Base-by-base conservation (phyloP, 495 filamentous ascomycete genomes). In the Penicillium egyptiacum region DNA sequence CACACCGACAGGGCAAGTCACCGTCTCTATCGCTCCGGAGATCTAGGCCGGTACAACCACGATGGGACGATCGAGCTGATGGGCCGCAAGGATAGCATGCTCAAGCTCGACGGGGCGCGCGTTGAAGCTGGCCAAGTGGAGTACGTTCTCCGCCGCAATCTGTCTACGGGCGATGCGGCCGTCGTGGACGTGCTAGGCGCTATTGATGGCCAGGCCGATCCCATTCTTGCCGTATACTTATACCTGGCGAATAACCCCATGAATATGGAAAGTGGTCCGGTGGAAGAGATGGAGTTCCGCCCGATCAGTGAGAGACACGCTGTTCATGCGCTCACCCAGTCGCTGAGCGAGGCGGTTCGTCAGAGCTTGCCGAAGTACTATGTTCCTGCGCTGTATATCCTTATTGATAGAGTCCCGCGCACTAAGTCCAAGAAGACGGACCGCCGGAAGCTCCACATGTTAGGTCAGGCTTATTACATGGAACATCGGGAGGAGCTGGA, bases 101-200 rank as follows among this genome's bases (percentile, higher is more conserved):
- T 92, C 23, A 95, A 95, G 66, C 77, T 95, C 0, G 79, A 89
- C 11, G 90, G 90, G 0, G 88, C 90, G 57, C 77, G 90, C 7
- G 75, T 95, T 0, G 89, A 95, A 62, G 83, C 90, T 52, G 82
- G 81, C 2, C 89, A 95, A 69, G 90, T 95, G 57, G 70, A 73
- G 40, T 66, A 66, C 30, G 56, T 66, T 2, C 43, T 68, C 1
- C 58, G 63, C 0, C 52, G 51, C 1, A 43, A 47, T 5, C 53
- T 72, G 0, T 56, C 60, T 0, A 30, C 58, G 0, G 60, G 56
- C 0, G 69, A 71, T 33, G 48, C 50, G 1, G 63, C 45, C 9
- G 26, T 72, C 8, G 57, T 72, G 9, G 69, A 72, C 43, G 44
- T 72, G 4, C 51, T 72, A 0, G 67, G 67, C 2, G 52, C 30